Base-by-base conservation (phyloP, 768 basidiomycete genomes). In the Nidula microcarpa region DNA sequence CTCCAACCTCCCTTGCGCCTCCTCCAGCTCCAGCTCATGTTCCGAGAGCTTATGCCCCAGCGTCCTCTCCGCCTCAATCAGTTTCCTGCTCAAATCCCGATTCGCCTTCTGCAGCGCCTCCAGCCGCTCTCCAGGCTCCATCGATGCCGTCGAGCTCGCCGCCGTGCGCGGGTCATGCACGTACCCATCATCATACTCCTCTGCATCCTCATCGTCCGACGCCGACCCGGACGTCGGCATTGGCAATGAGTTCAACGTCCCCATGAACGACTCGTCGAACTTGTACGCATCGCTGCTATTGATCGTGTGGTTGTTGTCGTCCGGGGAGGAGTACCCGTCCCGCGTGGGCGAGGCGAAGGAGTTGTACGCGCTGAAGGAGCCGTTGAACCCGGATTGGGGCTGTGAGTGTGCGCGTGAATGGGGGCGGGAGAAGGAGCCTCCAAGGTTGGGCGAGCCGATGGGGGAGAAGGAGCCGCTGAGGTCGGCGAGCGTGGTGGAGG, bases 11-110 rank as follows among this genome's bases (percentile, higher is more conserved):
- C 69, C 70, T 61, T 95, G 86, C 69, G 91, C 80, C 54, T 93
- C 89, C 59, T 91, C 89, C 32, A 95, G 68, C 60, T 94, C 87
- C n/a, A 74, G 65, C 66, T 96, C 94, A 58, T 93, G 91, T 49
- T 93, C 89, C 9, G 69, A 67, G 11, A 94, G 74, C 57, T 84
- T 84, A 41, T 77, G 76, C 61, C 86, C 82, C 46, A 90, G 64
- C 1, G 80, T 82, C 43, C 79, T 73, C 61, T 94, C 91, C 1
- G 84, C 82, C 51, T 95, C 94, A 46, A 81, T 71, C 34, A 91
- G 69, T 66, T 91, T 92, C 59, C 84, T 74, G 30, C 76, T 75
- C n/a, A 95, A 70, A 34, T 95, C 94, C 2, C 74, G 69, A 57
- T 94, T 95, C 14, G 80, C 74, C 57, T 85, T 79, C 65, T 86